A percentile compares a stretch with the other conserved stretches of the same genome.
Conservation (phyloP, 2,329 filamentous ascomycete genomes). For the Microsporum audouinii region DNA sequence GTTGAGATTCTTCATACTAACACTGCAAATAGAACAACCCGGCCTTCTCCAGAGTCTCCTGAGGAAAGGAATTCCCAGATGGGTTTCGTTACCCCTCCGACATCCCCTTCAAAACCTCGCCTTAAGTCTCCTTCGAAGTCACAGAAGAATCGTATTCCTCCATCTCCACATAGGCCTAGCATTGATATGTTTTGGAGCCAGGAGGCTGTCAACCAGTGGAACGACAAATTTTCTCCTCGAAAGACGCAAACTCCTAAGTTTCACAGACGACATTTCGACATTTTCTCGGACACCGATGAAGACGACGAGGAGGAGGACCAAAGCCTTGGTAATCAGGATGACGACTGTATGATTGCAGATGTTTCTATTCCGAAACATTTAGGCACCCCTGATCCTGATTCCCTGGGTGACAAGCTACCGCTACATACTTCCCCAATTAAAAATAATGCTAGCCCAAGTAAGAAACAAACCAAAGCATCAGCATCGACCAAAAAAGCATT, state of each 20-base stretch:
- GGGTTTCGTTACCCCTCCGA: constrained; percentile 30
- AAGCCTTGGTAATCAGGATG: constrained; percentile 18
- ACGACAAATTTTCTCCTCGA: constrained; percentile 43
- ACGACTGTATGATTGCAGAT: constrained; percentile 25
- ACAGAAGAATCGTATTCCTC: constrained; percentile 32
- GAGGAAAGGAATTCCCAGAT: background rate
- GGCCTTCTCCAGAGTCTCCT: background rate
- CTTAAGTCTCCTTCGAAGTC: constrained; percentile 41
- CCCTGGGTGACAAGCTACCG: background rate
- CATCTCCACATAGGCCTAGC: constrained; percentile 40
- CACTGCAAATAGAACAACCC: background rate
- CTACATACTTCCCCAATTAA: constrained; percentile 5
- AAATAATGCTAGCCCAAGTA: constrained; percentile 16
- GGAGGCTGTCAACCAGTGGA: constrained; percentile 43
- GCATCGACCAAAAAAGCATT: constrained; percentile 27
- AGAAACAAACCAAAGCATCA: constrained; percentile 19
- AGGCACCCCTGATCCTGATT: background rate
- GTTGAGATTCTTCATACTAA: background rate
- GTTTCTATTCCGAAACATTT: background rate
- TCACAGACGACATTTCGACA: constrained; percentile 16
- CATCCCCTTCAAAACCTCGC: constrained; percentile 33
- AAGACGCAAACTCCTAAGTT: constrained; percentile 25
- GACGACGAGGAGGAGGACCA: constrained; percentile 16
- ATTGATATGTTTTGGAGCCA: constrained; percentile 46
- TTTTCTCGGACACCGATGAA: constrained; percentile 31